These are phyloP conservation scores for Pestalotiopsis sp. DNA, from an alignment of 2,329 filamentous ascomycete species.

Conservation along the genomic window DNA sequence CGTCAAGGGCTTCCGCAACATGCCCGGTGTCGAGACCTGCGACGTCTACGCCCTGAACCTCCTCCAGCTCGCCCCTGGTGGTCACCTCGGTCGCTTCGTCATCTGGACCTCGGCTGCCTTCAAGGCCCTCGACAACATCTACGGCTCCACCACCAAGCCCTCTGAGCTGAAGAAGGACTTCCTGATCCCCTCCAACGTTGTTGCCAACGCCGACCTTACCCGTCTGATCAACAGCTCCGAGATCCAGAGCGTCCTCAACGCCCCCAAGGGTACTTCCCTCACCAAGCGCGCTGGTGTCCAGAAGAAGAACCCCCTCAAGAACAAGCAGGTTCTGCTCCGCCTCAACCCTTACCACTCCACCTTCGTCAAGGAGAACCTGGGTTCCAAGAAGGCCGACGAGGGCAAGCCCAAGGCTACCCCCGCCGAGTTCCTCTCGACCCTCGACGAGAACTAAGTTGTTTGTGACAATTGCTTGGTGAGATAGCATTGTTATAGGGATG, in stretches of 20 bases:
- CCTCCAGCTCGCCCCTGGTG: constrained; percentile 97
- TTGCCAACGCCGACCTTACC: constrained; percentile 92
- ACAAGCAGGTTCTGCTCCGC: constrained; percentile 98
- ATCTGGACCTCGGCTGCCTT: constrained; percentile 98
- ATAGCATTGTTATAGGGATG: constrained; percentile 29
- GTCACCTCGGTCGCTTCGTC: constrained; percentile 98
- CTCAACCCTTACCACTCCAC: constrained; percentile 97
- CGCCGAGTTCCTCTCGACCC: constrained; percentile 30
- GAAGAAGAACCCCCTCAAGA: constrained; percentile 99
- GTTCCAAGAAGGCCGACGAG: constrained; percentile 66
- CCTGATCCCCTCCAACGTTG: constrained; percentile 89
- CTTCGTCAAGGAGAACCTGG: constrained; percentile 85
- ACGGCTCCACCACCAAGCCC: constrained; percentile 88
- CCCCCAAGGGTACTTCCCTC: constrained; percentile 84
- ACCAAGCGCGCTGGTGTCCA: constrained; percentile 91
- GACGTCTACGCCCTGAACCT: constrained; percentile 95
- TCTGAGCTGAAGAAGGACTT: constrained; percentile 98
- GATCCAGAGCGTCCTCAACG: constrained; percentile 93
- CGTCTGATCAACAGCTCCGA: constrained; percentile 99
- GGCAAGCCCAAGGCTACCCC: constrained; percentile 57
- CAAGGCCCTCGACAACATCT: constrained; percentile 94
- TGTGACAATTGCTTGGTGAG: constrained; percentile 33
- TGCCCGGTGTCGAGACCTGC: constrained; percentile 95
- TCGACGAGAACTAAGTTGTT: constrained; percentile 33
- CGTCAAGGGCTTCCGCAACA: constrained; percentile 95